Base-by-base conservation (phyloP, 2,329 filamentous ascomycete genomes). In the Arthrobotrys sphaeroides region DNA sequence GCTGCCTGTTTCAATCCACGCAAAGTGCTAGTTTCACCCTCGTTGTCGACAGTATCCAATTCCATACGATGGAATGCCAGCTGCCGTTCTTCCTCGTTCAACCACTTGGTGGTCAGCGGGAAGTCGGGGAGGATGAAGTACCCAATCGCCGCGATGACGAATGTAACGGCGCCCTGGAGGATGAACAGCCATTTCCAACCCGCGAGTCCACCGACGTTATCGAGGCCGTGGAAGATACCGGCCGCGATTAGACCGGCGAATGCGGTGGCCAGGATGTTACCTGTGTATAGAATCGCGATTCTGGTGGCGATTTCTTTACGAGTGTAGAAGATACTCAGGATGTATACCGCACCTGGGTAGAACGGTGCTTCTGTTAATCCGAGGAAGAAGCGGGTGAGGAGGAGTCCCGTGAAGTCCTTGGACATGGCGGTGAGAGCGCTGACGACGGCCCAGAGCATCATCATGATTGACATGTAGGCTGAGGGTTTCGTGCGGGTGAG, bases 321-420 rank as follows among this genome's bases (percentile, higher is more conserved):
- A 0, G 88, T 90, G 81, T 91, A 91, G 86, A 88, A 91, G 78
- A 89, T 88, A 0, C 87, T 88, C 20, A 90, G 84, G 55, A 90
- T 87, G 43, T 90, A 84, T 7, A 90, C 84, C 0, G 87, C 87
- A 42, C 89, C 89, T 0, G 89, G 89, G 22, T 90, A 83, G 80
- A 90, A 90, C 0, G 82, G 83, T 0, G 81, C 81, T 57, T 85
- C 84, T 0, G 82, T 82, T 0, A 85, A 78, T 2, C 84, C 83
- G 26, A 84, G 78, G 28, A 85, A 82, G 77, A 85, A 84, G 3
- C 84, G 82, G 1, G 82, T 82, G 1, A 83, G 79, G 0, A 85
- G 80, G n/a, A 85, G 82, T 0, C 82, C 83, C 0, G 79, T 80
- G 65, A 84, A 85, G 40, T 83, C 80, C 13, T 83, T 82, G 3